Evolutionary conservation across 192 early-diverging fungal genomes (phyloP).

Genomic region (Polychytrium aggregatum): DNA sequence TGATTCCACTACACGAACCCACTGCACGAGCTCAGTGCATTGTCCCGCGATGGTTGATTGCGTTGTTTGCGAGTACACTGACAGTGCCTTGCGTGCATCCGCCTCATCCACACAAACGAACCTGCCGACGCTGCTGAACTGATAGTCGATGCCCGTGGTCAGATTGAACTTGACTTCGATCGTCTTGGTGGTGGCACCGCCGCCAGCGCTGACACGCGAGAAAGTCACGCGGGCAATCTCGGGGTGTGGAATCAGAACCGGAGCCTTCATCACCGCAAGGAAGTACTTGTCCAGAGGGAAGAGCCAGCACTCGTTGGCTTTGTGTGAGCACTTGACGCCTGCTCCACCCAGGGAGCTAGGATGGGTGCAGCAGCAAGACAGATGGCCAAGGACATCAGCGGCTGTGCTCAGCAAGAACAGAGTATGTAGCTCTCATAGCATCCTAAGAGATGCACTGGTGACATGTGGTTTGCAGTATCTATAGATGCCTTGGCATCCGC

Average conservation of each 20-base stretch:
- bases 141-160: slow-evolving; percentile 62
- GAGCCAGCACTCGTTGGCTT: slow-evolving; percentile 89
- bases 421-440: no score
- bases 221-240: slow-evolving; percentile 85
- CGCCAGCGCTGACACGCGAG: slow-evolving; percentile 55
- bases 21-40: no score
- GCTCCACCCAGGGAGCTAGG: slow-evolving; percentile 59
- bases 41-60: no score
- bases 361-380: no score
- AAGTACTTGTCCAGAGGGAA: slow-evolving; percentile 93
- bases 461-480: no score
- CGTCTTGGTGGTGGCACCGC: slow-evolving; percentile 45
- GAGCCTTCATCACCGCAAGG: slow-evolving; percentile 86
- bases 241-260: slow-evolving; percentile 73
- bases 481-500: no score
- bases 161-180: slow-evolving; percentile 94
- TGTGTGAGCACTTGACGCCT: slow-evolving; percentile 90
- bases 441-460: no score
- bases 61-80: no score
- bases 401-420: no score
- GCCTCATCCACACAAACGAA: no score
- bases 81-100: no score
- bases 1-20: not conserved
- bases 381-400: no score
- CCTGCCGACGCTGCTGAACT: slow-evolving; percentile 80